phyloP scores from a whole-genome alignment of 78 protist genomes.

The Chrysochromulina parva region DNA sequence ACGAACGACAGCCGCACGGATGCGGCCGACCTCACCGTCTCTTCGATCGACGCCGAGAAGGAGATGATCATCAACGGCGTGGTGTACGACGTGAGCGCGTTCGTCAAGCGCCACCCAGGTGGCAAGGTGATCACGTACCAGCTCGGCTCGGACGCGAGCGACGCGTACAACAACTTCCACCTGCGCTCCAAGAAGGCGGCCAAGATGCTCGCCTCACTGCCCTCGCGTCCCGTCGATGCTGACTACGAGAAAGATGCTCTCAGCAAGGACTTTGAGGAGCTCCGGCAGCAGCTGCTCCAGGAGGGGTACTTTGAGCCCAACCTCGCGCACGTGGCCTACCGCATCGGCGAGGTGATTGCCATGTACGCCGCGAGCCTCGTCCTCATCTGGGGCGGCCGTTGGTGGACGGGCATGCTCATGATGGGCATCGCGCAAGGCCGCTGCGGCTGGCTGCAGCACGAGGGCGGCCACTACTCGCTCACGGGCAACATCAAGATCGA shows the following conservation, averaged over 20 bases:
- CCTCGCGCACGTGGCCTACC: not conserved
- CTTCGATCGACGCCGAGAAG: not conserved
- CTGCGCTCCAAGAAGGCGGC: slow-evolving; percentile 1
- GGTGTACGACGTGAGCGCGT: slow-evolving; percentile 19
- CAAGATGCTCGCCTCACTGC: slow-evolving; percentile 2
- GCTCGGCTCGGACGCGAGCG: slow-evolving; percentile 5
- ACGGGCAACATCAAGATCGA: slow-evolving; percentile 34
- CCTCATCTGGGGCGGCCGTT: slow-evolving; percentile 1
- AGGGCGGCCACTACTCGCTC: slow-evolving; percentile 38
- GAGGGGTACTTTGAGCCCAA: slow-evolving; percentile 47
- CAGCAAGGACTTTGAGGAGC: not conserved
- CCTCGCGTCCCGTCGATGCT: not conserved
- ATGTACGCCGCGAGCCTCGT: not conserved
- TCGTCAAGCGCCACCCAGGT: slow-evolving; percentile 34
- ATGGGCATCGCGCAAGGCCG: slow-evolving; percentile 35
- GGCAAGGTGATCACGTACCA: slow-evolving; percentile 10
- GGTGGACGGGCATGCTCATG: not conserved
- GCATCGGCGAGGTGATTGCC: not conserved
- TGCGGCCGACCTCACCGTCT: slow-evolving; percentile 1
- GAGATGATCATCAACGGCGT: slow-evolving; percentile 12
- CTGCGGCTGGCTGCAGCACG: slow-evolving; percentile 55
- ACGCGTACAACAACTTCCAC: slow-evolving; percentile 40
- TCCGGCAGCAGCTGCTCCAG: not conserved
- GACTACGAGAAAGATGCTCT: not conserved
- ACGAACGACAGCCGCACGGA: not conserved